A percentile compares a stretch with the other conserved stretches of the same genome.
Evolutionary conservation across 345 rosid genomes (phyloP).

Genomic region (Gossypium stocksii): DNA sequence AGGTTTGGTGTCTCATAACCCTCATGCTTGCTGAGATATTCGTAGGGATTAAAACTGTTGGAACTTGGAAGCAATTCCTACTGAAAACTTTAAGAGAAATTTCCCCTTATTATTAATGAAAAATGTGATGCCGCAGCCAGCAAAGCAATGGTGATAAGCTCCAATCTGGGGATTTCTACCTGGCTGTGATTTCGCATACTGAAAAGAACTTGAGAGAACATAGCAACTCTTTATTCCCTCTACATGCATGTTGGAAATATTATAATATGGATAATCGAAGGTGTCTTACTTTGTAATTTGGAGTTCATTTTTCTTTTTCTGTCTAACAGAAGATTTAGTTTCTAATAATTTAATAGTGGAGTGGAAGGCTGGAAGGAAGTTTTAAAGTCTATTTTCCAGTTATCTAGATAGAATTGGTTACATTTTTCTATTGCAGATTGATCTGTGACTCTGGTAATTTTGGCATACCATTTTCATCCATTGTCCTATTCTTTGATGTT

Average conservation of each 20-base stretch:
- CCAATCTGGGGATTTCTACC: neutral
- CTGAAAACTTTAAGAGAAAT: neutral
- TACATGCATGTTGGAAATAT: neutral
- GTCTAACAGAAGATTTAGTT: neutral
- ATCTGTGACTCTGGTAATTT: neutral
- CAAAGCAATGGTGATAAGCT: constrained; percentile 8
- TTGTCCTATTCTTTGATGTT: neutral
- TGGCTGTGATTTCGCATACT: neutral
- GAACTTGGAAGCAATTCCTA: constrained; percentile 10
- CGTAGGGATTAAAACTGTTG: neutral
- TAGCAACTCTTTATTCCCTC: neutral
- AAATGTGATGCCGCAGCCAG: neutral
- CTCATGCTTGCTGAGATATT: neutral
- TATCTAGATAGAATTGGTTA: neutral
- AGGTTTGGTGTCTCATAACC: neutral
- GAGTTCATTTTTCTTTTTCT: neutral
- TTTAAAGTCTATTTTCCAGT: neutral
- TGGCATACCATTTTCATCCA: neutral
- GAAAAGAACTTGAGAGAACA: neutral
- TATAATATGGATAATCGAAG: neutral
- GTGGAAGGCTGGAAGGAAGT: neutral
- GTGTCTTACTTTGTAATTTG: neutral
- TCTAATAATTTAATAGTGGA: neutral
- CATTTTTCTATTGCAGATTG: constrained; percentile 2
- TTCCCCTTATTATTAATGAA: constrained; percentile 10